These are phyloP conservation scores for Boletus bicolor DNA, from an alignment of 768 basidiomycete species.

Conservation along the genomic window DNA sequence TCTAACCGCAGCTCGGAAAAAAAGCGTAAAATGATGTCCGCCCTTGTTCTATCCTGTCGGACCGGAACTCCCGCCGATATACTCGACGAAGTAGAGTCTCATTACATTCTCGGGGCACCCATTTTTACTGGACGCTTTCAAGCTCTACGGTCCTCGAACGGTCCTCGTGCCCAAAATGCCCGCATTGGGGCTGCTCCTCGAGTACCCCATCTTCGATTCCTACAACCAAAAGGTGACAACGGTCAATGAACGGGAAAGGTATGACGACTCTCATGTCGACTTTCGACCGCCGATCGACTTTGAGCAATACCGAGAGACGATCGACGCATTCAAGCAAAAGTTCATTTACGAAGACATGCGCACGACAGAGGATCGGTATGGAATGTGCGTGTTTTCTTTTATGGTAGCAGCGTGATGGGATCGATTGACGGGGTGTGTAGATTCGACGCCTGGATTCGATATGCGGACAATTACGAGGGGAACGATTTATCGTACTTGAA, in stretches of 20 bases:
- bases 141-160: constrained; percentile 74
- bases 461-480: constrained; percentile 72
- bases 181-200: constrained; percentile 86
- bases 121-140: not conserved
- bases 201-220: constrained; percentile 77
- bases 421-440: constrained; percentile 33
- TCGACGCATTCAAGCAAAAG: constrained; percentile 79
- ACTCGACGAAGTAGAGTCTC: constrained; percentile 59
- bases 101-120: not conserved
- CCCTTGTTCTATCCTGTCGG: constrained; percentile 74
- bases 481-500: constrained; percentile 79
- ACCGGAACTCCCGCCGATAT: constrained; percentile 71
- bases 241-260: constrained; percentile 40
- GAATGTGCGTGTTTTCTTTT: constrained; percentile 53
- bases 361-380: constrained; percentile 72
- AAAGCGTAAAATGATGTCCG: constrained; percentile 96
- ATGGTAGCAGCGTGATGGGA: not conserved
- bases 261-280: constrained; percentile 52
- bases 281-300: constrained; percentile 76
- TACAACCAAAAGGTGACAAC: constrained; percentile 62
- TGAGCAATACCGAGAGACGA: constrained; percentile 57
- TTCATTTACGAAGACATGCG: constrained; percentile 89
- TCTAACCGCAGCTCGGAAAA: constrained; percentile 13
- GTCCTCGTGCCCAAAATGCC: constrained; percentile 96
- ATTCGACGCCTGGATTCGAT: constrained; percentile 82